Conservation (phyloP, 1,284 basidiomycete species). For the Trametes sp. region DNA sequence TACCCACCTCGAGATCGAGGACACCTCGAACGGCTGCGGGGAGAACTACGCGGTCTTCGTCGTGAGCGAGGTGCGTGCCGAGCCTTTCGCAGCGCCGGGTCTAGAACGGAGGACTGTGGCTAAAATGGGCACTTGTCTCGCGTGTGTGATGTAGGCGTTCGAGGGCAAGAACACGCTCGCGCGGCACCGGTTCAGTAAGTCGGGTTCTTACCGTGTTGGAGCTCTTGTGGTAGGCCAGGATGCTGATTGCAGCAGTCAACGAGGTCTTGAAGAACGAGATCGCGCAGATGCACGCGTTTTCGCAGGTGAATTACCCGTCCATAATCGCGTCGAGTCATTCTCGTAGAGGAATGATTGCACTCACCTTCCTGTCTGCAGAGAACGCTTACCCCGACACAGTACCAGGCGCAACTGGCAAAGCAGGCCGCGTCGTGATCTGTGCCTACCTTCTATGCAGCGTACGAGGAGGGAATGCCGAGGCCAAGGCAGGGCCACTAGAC, state of each 20-base stretch:
- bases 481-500: no score
- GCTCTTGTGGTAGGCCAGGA: constrained; percentile 8
- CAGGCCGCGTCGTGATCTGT: constrained; percentile 29
- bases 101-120: background rate
- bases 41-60: constrained; percentile 77
- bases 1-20: constrained; percentile 72
- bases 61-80: constrained; percentile 69
- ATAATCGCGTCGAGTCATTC: no score
- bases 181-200: constrained; percentile 70
- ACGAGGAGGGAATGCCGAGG: background rate
- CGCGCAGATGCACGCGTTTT: constrained; percentile 83
- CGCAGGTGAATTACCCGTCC: no score
- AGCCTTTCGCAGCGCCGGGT: background rate
- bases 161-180: constrained; percentile 79
- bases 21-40: constrained; percentile 81
- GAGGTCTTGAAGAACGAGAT: constrained; percentile 77
- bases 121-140: background rate
- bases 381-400: constrained; percentile 79
- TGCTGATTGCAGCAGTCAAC: constrained; percentile 61
- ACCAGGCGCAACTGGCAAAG: constrained; percentile 58
- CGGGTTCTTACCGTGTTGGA: background rate
- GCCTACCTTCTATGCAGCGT: background rate
- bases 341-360: background rate
- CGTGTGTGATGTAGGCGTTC: constrained; percentile 57
- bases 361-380: constrained; percentile 52